A percentile compares a stretch with the other conserved stretches of the same genome.
Conservation (phyloP, 2,329 filamentous ascomycete genomes). For the Xylariales sp. region DNA sequence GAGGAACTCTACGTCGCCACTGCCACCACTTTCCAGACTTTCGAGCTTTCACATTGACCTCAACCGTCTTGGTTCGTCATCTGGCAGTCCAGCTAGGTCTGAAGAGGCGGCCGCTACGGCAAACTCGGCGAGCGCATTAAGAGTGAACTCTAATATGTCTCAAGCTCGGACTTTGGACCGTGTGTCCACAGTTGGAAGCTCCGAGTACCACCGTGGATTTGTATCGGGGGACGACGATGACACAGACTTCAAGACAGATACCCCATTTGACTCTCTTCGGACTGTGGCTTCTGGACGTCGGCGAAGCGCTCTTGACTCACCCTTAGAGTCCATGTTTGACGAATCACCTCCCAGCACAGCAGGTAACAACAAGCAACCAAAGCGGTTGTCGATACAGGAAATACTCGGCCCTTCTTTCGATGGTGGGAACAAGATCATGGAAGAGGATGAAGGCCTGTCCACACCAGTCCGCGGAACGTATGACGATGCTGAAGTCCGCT, state of each 20-base stretch:
- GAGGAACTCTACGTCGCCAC: constrained; percentile 50
- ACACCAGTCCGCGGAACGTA: constrained; percentile 44
- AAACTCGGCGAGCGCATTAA: constrained; percentile 15
- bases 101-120: constrained; percentile 14
- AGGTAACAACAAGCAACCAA: constrained; percentile 44
- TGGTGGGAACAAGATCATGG: constrained; percentile 52
- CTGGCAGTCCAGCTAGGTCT: constrained; percentile 28
- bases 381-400: constrained; percentile 55
- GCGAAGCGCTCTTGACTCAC: constrained; percentile 63
- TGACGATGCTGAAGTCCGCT: constrained; percentile 22
- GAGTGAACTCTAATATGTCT: constrained; percentile 24
- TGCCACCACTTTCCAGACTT: constrained; percentile 48
- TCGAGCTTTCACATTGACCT: constrained; percentile 53
- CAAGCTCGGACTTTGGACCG: constrained; percentile 41
- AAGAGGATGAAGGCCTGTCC: constrained; percentile 54
- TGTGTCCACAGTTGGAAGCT: constrained; percentile 63
- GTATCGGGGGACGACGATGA: constrained; percentile 71
- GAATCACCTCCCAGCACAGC: constrained; percentile 64
- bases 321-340: constrained; percentile 76
- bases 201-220: constrained; percentile 64
- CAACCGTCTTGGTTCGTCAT: constrained; percentile 40
- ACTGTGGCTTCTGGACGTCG: constrained; percentile 65
- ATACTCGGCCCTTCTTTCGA: constrained; percentile 53
- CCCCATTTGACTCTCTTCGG: constrained; percentile 70
- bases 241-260: constrained; percentile 74